These are phyloP conservation scores for Rhizopus stolonifer DNA, from an alignment of 371 early-diverging fungal genomes.

Conservation along the genomic window DNA sequence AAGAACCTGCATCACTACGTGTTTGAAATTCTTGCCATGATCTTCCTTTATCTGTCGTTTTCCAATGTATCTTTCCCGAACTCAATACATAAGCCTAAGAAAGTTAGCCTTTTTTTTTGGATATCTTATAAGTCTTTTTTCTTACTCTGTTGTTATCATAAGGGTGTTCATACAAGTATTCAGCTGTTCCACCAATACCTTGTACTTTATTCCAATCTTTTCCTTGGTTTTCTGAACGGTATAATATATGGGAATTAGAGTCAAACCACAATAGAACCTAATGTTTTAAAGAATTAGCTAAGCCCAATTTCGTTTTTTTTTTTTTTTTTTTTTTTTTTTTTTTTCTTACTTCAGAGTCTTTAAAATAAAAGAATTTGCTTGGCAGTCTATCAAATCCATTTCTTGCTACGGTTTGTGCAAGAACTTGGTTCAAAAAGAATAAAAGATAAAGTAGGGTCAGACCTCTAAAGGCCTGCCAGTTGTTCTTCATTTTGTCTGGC, in stretches of 20 bases:
- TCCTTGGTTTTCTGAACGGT: conserved; percentile 70
- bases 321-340: background rate
- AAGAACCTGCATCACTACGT: conserved; percentile 42
- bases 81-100: conserved; percentile 66
- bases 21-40: conserved; percentile 67
- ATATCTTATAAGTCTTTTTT: background rate
- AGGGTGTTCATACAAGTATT: conserved; percentile 57
- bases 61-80: conserved; percentile 58
- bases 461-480: conserved; percentile 29
- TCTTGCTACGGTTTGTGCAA: conserved; percentile 26
- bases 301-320: background rate
- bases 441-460: conserved; percentile 19
- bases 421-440: conserved; percentile 1
- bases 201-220: conserved; percentile 55
- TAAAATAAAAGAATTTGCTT: conserved; percentile 63
- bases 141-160: conserved; percentile 55
- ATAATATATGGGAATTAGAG: conserved; percentile 43
- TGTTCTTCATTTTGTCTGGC: conserved; percentile 8
- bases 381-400: conserved; percentile 54
- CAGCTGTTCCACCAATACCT: conserved; percentile 41
- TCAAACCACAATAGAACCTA: conserved; percentile 67
- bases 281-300: background rate
- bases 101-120: background rate
- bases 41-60: conserved; percentile 62
- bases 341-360: conserved; percentile 61